Evolutionary conservation across 2,329 filamentous ascomycete genomes (phyloP).

Genomic region (Chrysoporthe deuterocubensis): DNA sequence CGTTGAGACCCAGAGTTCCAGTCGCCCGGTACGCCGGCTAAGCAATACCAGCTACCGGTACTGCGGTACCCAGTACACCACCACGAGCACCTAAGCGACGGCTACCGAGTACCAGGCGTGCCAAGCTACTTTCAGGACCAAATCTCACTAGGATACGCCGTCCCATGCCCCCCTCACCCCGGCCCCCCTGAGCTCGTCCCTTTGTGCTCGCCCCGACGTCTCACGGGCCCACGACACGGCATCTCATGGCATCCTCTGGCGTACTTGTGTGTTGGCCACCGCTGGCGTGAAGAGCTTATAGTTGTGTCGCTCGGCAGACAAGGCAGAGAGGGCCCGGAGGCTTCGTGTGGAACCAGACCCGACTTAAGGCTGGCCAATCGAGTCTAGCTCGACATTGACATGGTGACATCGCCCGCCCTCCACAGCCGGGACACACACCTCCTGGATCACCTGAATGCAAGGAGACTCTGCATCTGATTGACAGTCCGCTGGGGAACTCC

Average conservation of each 20-base stretch:
- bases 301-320: not conserved
- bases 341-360: not conserved
- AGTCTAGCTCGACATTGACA: not conserved
- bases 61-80: not conserved
- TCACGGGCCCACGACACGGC: not conserved
- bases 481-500: not conserved
- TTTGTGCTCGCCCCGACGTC: not conserved
- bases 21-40: not conserved
- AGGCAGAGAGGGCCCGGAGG: not conserved
- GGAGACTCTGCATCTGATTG: not conserved
- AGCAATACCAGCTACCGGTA: not conserved
- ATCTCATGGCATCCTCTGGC: not conserved
- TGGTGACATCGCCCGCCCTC: not conserved
- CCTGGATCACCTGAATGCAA: slow-evolving; percentile 9
- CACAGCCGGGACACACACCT: not conserved
- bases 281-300: not conserved
- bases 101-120: no score
- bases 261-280: no score
- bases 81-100: not conserved
- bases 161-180: not conserved
- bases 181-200: not conserved
- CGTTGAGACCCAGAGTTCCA: not conserved
- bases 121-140: no score
- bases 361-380: not conserved
- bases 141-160: not conserved